A percentile compares a stretch with the other conserved stretches of the same genome.
Evolutionary conservation across 2,329 filamentous ascomycete species (phyloP).

Genomic region (Epichloe baconii): DNA sequence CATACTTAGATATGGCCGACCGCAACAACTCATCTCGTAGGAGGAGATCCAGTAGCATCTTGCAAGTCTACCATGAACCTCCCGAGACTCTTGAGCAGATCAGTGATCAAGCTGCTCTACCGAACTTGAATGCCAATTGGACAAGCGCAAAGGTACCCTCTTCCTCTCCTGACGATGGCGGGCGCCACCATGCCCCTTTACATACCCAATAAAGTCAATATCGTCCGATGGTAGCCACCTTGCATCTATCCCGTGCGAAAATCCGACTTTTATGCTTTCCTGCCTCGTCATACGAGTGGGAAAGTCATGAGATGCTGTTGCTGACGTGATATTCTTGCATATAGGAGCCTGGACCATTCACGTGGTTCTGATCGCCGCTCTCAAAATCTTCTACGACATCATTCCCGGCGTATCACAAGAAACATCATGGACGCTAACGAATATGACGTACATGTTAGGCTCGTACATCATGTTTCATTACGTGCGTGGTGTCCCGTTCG

Average conservation of each 20-base stretch:
- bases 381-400: constrained; percentile 96
- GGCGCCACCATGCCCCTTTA: constrained; percentile 1
- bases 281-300: not conserved
- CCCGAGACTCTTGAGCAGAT: constrained; percentile 94
- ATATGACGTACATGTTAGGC: constrained; percentile 97
- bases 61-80: constrained; percentile 87
- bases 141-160: constrained; percentile 85
- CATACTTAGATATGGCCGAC: constrained; percentile 48
- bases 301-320: not conserved
- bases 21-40: constrained; percentile 56
- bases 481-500: constrained; percentile 93
- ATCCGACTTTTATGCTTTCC: not conserved
- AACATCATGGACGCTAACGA: constrained; percentile 96
- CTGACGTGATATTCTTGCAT: not conserved
- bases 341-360: constrained; percentile 96
- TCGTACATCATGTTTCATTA: constrained; percentile 99
- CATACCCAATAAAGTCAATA: not conserved
- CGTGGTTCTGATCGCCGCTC: constrained; percentile 74
- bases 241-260: not conserved
- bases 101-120: constrained; percentile 86
- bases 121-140: constrained; percentile 97
- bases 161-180: not conserved
- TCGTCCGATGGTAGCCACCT: not conserved
- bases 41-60: constrained; percentile 91
- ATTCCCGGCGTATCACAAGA: constrained; percentile 94